phyloP scores from a whole-genome alignment of 768 basidiomycete genomes.

The Lactarius evosmus region DNA sequence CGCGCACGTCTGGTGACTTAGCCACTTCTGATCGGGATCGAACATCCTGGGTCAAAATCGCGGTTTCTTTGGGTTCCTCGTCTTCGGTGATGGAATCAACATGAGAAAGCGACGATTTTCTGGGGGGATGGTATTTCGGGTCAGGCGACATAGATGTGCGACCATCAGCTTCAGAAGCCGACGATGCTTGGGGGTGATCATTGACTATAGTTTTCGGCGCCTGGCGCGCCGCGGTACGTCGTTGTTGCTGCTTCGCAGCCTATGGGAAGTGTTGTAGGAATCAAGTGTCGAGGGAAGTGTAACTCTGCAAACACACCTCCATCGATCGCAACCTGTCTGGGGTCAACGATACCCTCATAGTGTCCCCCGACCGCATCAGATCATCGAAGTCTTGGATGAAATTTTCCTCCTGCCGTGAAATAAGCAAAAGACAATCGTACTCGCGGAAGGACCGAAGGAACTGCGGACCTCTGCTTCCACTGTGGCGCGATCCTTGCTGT shows the following conservation, averaged over 20 bases:
- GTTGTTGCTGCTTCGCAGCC: slow-evolving; percentile 16
- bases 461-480: slow-evolving; percentile 30
- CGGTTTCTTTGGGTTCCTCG: slow-evolving; percentile 43
- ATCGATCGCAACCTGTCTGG: slow-evolving; percentile 91
- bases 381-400: slow-evolving; percentile 83
- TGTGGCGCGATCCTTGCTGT: slow-evolving; percentile 11
- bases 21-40: slow-evolving; percentile 7
- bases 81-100: slow-evolving; percentile 62
- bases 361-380: slow-evolving; percentile 83
- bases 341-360: slow-evolving; percentile 94
- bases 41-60: not conserved
- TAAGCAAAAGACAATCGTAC: slow-evolving; percentile 3
- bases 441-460: slow-evolving; percentile 11
- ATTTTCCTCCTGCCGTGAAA: slow-evolving; percentile 32
- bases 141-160: slow-evolving; percentile 17
- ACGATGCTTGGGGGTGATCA: not conserved
- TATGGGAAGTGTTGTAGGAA: not conserved
- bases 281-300: slow-evolving; percentile 16
- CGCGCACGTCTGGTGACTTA: slow-evolving; percentile 18
- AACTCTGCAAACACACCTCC: slow-evolving; percentile 59
- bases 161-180: slow-evolving; percentile 2
- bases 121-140: slow-evolving; percentile 21
- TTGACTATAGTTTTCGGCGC: not conserved
- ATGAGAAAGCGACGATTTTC: slow-evolving; percentile 47
- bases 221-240: not conserved